A percentile compares a stretch with the other conserved stretches of the same genome.
Evolutionary conservation across 371 early-diverging fungal species (phyloP).

Genomic region (Mucor mucedo): DNA sequence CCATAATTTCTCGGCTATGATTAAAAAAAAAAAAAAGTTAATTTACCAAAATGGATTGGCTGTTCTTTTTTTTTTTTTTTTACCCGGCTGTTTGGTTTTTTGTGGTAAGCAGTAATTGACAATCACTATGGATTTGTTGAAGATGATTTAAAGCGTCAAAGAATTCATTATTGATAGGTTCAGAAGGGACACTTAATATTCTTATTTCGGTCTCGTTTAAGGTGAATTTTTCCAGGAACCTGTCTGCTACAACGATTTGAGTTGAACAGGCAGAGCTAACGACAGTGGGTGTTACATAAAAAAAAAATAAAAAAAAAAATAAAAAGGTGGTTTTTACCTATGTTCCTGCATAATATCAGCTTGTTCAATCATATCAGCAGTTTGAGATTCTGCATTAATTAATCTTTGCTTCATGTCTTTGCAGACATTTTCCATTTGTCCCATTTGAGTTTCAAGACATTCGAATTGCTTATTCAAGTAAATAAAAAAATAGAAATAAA

Average conservation of each 20-base stretch:
- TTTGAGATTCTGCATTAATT: slow-evolving; percentile 56
- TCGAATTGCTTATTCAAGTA: slow-evolving; percentile 54
- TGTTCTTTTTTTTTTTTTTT: not conserved
- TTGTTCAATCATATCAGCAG: slow-evolving; percentile 68
- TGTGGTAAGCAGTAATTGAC: slow-evolving; percentile 75
- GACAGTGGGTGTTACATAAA: not conserved
- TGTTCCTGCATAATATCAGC: slow-evolving; percentile 67
- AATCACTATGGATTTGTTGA: slow-evolving; percentile 78
- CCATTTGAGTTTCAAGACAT: slow-evolving; percentile 58
- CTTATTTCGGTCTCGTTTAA: slow-evolving; percentile 69
- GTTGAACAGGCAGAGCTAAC: slow-evolving; percentile 57
- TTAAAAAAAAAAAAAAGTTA: no score
- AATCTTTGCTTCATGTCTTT: slow-evolving; percentile 68
- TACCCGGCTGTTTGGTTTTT: slow-evolving; percentile 83
- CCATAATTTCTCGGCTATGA: slow-evolving; percentile 78
- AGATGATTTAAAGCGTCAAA: slow-evolving; percentile 77
- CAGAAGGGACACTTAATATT: slow-evolving; percentile 55
- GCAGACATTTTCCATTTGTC: slow-evolving; percentile 62
- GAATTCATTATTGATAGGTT: slow-evolving; percentile 63
- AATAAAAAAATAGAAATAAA: no score
- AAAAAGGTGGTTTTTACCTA: slow-evolving; percentile 39
- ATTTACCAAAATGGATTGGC: not conserved
- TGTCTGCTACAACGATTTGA: slow-evolving; percentile 56
- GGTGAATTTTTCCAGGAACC: slow-evolving; percentile 74
- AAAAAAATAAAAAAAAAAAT: not conserved